Base-by-base conservation (phyloP, 1,284 basidiomycete genomes). In the Microbotryomycetes sp. region DNA sequence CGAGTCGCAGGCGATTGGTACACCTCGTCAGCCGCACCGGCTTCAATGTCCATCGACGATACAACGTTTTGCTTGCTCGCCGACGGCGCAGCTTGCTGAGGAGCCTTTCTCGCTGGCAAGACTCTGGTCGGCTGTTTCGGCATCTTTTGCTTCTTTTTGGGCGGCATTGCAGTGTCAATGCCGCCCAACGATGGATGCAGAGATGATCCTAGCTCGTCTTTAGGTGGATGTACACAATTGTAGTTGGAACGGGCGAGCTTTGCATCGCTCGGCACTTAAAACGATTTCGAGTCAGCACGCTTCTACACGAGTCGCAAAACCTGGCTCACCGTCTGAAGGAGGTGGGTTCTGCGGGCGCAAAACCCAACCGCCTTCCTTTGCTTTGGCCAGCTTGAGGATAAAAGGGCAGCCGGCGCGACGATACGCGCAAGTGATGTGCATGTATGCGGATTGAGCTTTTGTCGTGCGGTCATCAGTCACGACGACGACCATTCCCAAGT, bases 341-440 rank as follows among this genome's bases (percentile, higher is more conserved):
- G 35, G 18, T 18, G 35, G 35, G 35, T 41, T 41, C 18, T 41
- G 35, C 18, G 35, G 18, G 18, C 35, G 35, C 35, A 41, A 11
- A 18, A 62, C 24, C 66, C 66, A 67, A 2, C 66, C 66, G 23
- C 63, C 66, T 31, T 67, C 65, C 28, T 60, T 62, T 27, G 62
- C 52, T 51, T 58, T 60, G 18, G 53, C 54, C 35, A 67, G 54
- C 54, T 62, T 62, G 48, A 67, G 52, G 51, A 64, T 64, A 47
- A 67, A 56, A 1, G 60, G 60, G 52, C 66, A 67, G 15, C 66
- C 66, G 0, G 62, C 15, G 13, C 30, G 30, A 13, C 66, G 62
- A 54, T 54, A 67, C n/a, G 58, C 35, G 56, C 66, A 67, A 29
- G 50, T 57, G 53, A 67, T 27, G 60, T 67, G 66, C 66, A 67